Evolutionary conservation across 2,329 filamentous ascomycete genomes (phyloP).

Genomic region (Xylaria multiplex): DNA sequence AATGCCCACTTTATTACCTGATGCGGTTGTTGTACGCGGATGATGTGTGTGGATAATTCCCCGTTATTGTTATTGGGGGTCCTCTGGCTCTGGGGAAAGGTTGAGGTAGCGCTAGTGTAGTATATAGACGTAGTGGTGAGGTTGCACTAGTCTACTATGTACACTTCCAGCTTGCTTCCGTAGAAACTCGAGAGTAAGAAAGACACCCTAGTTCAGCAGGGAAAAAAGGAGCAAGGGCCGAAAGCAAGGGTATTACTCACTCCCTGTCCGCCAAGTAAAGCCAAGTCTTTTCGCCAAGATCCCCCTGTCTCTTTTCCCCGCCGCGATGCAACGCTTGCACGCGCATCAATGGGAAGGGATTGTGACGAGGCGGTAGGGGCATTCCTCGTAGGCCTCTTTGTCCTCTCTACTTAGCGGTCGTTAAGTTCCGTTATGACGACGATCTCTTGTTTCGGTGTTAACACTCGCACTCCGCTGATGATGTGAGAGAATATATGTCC

Average conservation of each 20-base stretch:
- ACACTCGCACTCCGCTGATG: not conserved
- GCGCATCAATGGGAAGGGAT: constrained; percentile 38
- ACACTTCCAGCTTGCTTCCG: not conserved
- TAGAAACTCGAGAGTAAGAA: not conserved
- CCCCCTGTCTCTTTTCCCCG: constrained; percentile 19
- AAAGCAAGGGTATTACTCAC: not conserved
- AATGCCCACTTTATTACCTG: constrained; percentile 35
- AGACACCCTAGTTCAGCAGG: no score
- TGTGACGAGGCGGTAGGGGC: constrained; percentile 33
- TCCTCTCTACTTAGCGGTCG: no score
- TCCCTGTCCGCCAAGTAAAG: constrained; percentile 22
- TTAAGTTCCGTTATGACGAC: not conserved
- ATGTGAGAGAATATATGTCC: constrained; percentile 4
- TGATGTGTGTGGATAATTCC: constrained; percentile 15
- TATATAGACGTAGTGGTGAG: not conserved
- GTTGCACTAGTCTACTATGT: no score
- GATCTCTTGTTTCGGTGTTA: not conserved
- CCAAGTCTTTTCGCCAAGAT: constrained; percentile 29
- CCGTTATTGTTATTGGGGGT: not conserved
- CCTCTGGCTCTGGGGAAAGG: constrained; percentile 2
- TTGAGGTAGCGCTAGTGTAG: not conserved
- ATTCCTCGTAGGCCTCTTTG: no score
- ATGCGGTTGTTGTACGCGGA: constrained; percentile 45
- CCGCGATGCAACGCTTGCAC: constrained; percentile 37
- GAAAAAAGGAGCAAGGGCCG: no score